Percentiles rank a stretch among this genome's conserved stretches.
phyloP scores from a whole-genome alignment of 371 early-diverging fungal genomes.

The Syncephalastrum contaminatum region DNA sequence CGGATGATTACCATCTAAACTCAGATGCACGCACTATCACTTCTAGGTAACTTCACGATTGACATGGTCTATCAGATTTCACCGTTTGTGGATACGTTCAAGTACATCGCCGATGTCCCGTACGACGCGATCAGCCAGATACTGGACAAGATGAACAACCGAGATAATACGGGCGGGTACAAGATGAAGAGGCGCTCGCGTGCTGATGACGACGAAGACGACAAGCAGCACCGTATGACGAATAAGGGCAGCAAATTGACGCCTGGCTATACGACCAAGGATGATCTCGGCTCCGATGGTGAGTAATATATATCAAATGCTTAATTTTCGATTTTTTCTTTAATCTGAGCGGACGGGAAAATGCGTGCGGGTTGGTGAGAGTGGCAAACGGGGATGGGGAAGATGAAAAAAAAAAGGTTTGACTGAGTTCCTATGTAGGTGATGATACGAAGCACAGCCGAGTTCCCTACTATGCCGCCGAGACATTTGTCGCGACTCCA shows the following conservation, averaged over 20 bases:
- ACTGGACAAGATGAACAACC: constrained; percentile 56
- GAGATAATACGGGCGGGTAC: constrained; percentile 32
- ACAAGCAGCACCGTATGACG: neutral
- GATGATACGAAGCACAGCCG: constrained; percentile 38
- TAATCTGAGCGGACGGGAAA: too few relatives aligned
- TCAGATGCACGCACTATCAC: too few relatives aligned
- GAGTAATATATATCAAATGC: neutral
- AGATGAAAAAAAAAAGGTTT: too few relatives aligned
- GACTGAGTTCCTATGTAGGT: constrained; percentile 1
- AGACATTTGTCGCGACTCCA: constrained; percentile 34
- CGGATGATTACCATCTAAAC: too few relatives aligned
- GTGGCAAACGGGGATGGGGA: too few relatives aligned
- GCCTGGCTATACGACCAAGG: constrained; percentile 53
- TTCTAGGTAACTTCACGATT: constrained; percentile 46
- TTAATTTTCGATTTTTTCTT: neutral
- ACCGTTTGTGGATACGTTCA: constrained; percentile 50
- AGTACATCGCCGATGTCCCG: constrained; percentile 37
- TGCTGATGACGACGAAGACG: neutral
- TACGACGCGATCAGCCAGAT: constrained; percentile 23
- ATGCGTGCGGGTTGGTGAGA: too few relatives aligned
- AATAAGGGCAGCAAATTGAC: constrained; percentile 27
- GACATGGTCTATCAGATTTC: constrained; percentile 52
- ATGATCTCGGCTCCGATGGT: constrained; percentile 50
- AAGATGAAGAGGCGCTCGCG: constrained; percentile 41
- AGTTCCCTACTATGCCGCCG: constrained; percentile 44